phyloP scores from a whole-genome alignment of 176 grass and related monocot genomes.

The Sorghum bicolor region DNA sequence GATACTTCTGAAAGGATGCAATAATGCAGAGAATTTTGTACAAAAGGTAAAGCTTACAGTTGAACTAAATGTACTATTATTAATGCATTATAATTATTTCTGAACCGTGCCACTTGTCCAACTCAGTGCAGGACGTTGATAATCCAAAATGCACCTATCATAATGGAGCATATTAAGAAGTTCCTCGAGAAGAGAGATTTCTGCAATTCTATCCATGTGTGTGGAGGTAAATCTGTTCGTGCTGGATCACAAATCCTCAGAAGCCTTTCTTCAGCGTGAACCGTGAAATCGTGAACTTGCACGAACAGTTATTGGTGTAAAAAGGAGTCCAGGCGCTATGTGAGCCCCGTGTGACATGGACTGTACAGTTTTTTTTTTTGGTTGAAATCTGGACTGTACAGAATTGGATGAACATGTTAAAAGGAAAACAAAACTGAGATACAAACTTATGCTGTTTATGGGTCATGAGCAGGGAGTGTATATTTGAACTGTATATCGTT shows the following conservation, averaged over 20 bases:
- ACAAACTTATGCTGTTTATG: background rate
- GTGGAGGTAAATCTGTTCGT: conserved; percentile 19
- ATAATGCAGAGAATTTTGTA: conserved; percentile 55
- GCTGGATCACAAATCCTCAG: conserved; percentile 3
- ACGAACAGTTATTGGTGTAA: background rate
- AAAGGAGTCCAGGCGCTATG: background rate
- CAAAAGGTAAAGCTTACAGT: conserved; percentile 30
- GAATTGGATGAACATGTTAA: background rate
- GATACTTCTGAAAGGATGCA: conserved; percentile 72
- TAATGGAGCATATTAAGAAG: conserved; percentile 51
- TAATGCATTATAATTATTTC: background rate
- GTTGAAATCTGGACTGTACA: background rate
- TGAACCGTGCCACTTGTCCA: background rate
- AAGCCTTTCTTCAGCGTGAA: background rate
- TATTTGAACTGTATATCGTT: background rate
- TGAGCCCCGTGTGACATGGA: background rate
- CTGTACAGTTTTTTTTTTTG: too few relatives aligned
- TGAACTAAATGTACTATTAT: background rate
- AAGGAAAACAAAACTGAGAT: conserved; percentile 14
- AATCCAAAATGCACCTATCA: conserved; percentile 45
- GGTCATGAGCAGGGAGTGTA: background rate
- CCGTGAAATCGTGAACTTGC: background rate
- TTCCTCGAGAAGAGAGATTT: conserved; percentile 53
- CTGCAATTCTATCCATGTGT: conserved; percentile 59
- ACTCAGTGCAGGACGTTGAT: conserved; percentile 75